Evolutionary conservation across 2,329 filamentous ascomycete species (phyloP).

Genomic region (Penicillium concentricum): DNA sequence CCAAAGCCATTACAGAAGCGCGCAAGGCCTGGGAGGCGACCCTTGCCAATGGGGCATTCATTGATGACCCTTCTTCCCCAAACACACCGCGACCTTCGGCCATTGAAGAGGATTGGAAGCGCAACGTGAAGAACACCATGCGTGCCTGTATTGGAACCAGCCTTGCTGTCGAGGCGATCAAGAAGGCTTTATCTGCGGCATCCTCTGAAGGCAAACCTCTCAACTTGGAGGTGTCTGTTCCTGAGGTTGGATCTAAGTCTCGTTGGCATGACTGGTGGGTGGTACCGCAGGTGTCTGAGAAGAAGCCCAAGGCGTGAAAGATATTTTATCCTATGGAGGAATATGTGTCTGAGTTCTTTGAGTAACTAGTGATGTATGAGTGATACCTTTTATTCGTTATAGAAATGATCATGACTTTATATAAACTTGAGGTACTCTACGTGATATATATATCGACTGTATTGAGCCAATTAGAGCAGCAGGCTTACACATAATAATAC

Average conservation of each 20-base stretch:
- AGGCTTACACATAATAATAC: not conserved
- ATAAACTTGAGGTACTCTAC: not conserved
- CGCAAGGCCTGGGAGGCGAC: constrained; percentile 46
- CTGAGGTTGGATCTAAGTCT: constrained; percentile 39
- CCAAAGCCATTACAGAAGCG: constrained; percentile 40
- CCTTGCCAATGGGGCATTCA: constrained; percentile 40
- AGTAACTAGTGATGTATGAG: not conserved
- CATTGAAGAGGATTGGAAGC: constrained; percentile 62
- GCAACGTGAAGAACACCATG: constrained; percentile 59
- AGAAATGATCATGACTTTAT: constrained; percentile 7
- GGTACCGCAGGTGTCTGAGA: constrained; percentile 41
- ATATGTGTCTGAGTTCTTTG: not conserved
- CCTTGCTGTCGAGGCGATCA: constrained; percentile 61
- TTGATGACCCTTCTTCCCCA: constrained; percentile 14
- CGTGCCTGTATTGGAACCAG: constrained; percentile 70
- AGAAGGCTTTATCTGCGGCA: constrained; percentile 52
- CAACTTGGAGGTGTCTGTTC: constrained; percentile 37
- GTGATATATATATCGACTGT: not conserved
- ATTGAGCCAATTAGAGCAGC: not conserved
- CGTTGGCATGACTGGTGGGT: constrained; percentile 49
- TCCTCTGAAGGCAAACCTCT: constrained; percentile 10
- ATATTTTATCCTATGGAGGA: not conserved
- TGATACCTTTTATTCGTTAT: constrained; percentile 1
- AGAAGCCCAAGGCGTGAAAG: constrained; percentile 8
- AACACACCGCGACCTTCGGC: constrained; percentile 35